Evolutionary conservation across 495 filamentous ascomycete genomes (phyloP), one percentile per base, ranked within the genome.

Genomic region (Ascobolus immersus): DNA sequence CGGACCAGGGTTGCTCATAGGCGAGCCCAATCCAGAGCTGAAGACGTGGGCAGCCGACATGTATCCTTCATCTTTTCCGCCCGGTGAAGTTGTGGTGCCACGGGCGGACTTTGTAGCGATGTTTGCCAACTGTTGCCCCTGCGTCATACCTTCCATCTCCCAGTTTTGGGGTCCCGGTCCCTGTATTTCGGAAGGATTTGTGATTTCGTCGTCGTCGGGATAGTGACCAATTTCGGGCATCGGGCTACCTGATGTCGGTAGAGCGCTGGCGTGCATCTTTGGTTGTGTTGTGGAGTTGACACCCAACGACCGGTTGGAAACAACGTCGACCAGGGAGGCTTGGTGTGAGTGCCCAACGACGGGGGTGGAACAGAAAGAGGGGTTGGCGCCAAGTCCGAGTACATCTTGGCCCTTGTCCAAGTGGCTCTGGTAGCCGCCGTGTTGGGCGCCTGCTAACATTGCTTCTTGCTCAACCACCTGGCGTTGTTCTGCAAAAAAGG

Each of bases 1-100:
- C 61, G 9, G 63, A 51, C 10, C 9, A 9, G 28, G 12, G 17
- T n/a, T 36, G 17, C 36, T 35, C 7, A 46, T 43, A 13, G 47
- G 46, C 17, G 47, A 50, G 23, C 38, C 38, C 27, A 49, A 43
- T 7, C 44, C 43, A 18, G 45, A 46, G 28, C 67, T 17, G 60
- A 72, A n/a, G n/a, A n/a, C n/a, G n/a, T n/a, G n/a, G 14, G 73
- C 73, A 37, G 77, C 77, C 11, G 82, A 90, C 31, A 81, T 76
- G 49, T 92, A 92, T 9, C 84, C 84, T 55, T 93, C 82, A 46
- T 91, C 82, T 25, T 49, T 49, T 11, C 33, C n/a, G n/a, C 15
- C 18, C 42, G 40, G 21, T 39, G 42, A 31, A 40, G 44, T 36
- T 40, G 35, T 3, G 42, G 40, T 6, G 21, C 33, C 6, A 33